These are phyloP conservation scores for Lodderomyces oxycetoniae DNA, from an alignment of 1,139 yeast species.

Conservation along the genomic window DNA sequence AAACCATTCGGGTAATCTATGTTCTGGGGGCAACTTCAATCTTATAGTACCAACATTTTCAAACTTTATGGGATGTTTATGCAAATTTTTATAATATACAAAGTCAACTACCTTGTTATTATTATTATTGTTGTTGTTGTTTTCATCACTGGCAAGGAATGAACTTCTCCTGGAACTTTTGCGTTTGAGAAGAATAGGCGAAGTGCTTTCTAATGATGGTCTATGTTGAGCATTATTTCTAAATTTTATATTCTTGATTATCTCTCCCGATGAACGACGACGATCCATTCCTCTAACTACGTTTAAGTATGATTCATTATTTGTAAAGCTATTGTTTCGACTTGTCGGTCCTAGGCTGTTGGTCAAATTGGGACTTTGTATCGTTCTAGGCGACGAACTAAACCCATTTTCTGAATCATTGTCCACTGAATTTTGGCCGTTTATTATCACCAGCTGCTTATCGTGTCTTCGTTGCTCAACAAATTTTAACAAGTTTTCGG, in stretches of 20 bases:
- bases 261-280: conserved; percentile 35
- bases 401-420: conserved; percentile 1
- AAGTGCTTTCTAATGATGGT: conserved; percentile 7
- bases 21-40: conserved; percentile 57
- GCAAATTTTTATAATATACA: conserved; percentile 35
- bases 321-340: conserved; percentile 24
- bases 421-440: conserved; percentile 5
- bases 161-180: conserved; percentile 5
- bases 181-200: conserved; percentile 8
- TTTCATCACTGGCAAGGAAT: neutral
- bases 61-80: conserved; percentile 26
- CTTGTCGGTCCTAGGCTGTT: conserved; percentile 12
- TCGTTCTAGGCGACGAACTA: conserved; percentile 22
- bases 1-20: conserved; percentile 70
- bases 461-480: conserved; percentile 50
- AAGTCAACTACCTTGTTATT: conserved; percentile 26
- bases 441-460: conserved; percentile 7
- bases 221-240: conserved; percentile 13
- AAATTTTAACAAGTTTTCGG: conserved; percentile 51
- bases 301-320: conserved; percentile 19
- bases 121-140: conserved; percentile 4
- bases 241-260: conserved; percentile 24
- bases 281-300: conserved; percentile 24
- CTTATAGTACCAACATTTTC: conserved; percentile 38
- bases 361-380: neutral